Evolutionary conservation across 371 early-diverging fungal genomes (phyloP), one percentile per base, ranked within the genome.

Genomic region (Apophysomyces trapeziformis): DNA sequence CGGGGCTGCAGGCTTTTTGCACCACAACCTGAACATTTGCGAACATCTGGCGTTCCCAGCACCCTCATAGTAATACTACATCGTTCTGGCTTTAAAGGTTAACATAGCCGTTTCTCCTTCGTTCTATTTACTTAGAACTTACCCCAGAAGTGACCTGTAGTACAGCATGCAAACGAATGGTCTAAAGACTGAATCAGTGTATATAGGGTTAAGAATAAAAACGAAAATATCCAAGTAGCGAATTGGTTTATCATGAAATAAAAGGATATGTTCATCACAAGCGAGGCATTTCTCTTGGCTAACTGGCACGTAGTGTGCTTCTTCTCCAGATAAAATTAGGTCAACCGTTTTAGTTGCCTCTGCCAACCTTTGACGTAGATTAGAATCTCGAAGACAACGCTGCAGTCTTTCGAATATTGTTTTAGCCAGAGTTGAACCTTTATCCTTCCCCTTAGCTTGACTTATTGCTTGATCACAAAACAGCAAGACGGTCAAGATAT

Each of bases 61-160:
- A 74, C 68, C 38, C 60, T 41, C 62, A 59, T 68, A 12, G 74
- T 74, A 9, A 74, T 65, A 58, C 68, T 60, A 56, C 74, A 74
- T 14, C 68, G 44, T 45, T 74, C 70, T 70, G 18, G 21, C 7
- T 2, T 16, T 57, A 26, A 26, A 26, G 32, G 32, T 26, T 58
- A 14, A 13, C 18, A 14, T 38, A 26, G n/a, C 16, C n/a, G 7
- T 46, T n/a, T n/a, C 9, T n/a, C 41, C 43, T 56, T 44, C 47
- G 38, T 6, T 18, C 7, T 16, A 39, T 2, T 18, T 16, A 38
- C 44, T 14, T 26, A 35, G 44, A 26, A 50, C 26, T 67, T 70
- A 70, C 71, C 71, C 74, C 74, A 74, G n/a, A 71, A 66, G 64
- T 74, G 74, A 5, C 74, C 74, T 16, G 71, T 58, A 36, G 60